Evolutionary conservation across 2,329 filamentous ascomycete genomes (phyloP).

Genomic region (Seiridium cupressi): DNA sequence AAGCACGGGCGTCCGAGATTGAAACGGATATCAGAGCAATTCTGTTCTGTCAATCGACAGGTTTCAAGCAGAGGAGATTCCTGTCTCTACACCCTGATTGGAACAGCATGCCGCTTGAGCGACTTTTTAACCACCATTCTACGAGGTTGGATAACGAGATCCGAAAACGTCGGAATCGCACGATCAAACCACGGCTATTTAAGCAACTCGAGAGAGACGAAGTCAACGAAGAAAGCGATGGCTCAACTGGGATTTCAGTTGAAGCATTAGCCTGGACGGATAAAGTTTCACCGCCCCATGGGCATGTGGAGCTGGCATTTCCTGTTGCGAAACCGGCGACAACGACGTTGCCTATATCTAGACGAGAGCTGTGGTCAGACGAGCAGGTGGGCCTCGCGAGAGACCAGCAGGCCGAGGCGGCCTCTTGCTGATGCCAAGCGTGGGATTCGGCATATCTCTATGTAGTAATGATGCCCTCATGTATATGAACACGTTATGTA

Average conservation of each 20-base stretch:
- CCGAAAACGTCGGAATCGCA: not conserved
- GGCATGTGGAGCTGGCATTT: not conserved
- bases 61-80: constrained; percentile 11
- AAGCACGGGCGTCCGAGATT: not conserved
- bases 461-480: not conserved
- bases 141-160: not conserved
- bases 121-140: not conserved
- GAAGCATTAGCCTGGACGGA: not conserved
- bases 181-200: not conserved
- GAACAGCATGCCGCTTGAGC: not conserved
- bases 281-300: not conserved
- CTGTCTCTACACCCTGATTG: constrained; percentile 10
- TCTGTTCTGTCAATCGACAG: constrained; percentile 18
- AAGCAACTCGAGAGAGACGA: not conserved
- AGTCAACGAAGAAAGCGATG: not conserved
- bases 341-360: not conserved
- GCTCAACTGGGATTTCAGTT: not conserved
- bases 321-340: constrained; percentile 1
- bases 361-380: not conserved
- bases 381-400: not conserved
- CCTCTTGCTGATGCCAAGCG: not conserved
- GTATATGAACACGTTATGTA: not conserved
- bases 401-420: not conserved
- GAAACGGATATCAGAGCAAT: constrained; percentile 16
- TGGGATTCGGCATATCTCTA: not conserved